These are phyloP conservation scores for Cordyceps farinosa DNA, from an alignment of 2,329 filamentous ascomycete species.

Conservation along the genomic window DNA sequence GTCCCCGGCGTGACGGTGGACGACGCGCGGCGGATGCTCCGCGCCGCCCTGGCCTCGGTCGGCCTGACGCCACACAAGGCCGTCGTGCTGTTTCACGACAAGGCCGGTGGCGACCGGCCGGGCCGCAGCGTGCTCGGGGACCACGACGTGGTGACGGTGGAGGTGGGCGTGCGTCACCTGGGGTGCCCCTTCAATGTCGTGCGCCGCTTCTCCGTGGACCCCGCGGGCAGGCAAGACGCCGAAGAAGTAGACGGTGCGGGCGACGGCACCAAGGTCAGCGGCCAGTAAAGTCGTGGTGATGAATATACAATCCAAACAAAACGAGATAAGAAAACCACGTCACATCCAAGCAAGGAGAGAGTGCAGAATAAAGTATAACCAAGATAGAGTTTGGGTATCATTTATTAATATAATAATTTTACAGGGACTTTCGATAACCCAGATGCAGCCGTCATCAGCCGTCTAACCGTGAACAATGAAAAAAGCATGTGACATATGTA, in stretches of 20 bases:
- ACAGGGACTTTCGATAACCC: conserved; percentile 7
- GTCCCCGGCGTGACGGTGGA: conserved; percentile 54
- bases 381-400: conserved; percentile 16
- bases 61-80: conserved; percentile 59
- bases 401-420: conserved; percentile 17
- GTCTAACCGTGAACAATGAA: conserved; percentile 8
- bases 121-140: conserved; percentile 48
- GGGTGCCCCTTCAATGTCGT: conserved; percentile 64
- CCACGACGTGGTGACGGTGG: conserved; percentile 59
- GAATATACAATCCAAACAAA: not conserved
- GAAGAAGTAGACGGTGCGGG: conserved; percentile 49
- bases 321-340: not conserved
- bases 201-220: conserved; percentile 51
- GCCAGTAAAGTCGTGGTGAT: conserved; percentile 39
- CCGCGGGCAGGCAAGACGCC: too few species aligned
- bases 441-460: conserved; percentile 14
- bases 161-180: conserved; percentile 58
- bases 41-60: conserved; percentile 50
- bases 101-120: conserved; percentile 47
- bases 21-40: conserved; percentile 52
- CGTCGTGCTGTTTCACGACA: conserved; percentile 59
- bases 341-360: not conserved
- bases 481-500: not conserved
- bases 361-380: not conserved
- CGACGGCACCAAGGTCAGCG: conserved; percentile 50